Evolutionary conservation across 2,329 filamentous ascomycete species (phyloP).

Genomic region (Apiospora marii): DNA sequence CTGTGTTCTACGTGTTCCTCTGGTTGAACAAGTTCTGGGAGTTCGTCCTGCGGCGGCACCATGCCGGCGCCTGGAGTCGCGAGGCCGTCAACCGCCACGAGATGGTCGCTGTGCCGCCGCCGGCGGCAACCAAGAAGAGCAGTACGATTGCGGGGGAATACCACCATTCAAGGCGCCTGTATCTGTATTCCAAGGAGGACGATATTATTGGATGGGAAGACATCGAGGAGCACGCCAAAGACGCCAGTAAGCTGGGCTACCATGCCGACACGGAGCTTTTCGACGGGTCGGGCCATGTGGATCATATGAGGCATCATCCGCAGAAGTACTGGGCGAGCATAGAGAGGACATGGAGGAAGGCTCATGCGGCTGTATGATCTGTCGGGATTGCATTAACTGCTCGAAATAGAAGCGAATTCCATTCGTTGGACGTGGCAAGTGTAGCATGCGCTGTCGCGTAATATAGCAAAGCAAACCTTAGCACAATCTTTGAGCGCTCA

Average conservation of each 20-base stretch:
- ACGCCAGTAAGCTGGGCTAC: slow-evolving; percentile 58
- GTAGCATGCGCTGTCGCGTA: background rate
- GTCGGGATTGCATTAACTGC: background rate
- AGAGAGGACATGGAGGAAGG: background rate
- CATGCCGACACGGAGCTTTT: slow-evolving; percentile 58
- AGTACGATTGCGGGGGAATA: slow-evolving; percentile 34
- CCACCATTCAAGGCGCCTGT: slow-evolving; percentile 54
- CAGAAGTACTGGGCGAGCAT: slow-evolving; percentile 62
- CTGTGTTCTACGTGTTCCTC: slow-evolving; percentile 54
- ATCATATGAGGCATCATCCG: slow-evolving; percentile 64
- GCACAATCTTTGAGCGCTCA: background rate
- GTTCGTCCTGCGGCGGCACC: slow-evolving; percentile 48
- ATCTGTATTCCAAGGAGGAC: slow-evolving; percentile 66
- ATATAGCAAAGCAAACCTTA: background rate
- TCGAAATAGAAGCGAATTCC: background rate
- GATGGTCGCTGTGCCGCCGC: slow-evolving; percentile 25
- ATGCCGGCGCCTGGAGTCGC: slow-evolving; percentile 50
- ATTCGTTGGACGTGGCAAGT: background rate
- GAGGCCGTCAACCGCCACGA: slow-evolving; percentile 47
- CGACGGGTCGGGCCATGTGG: slow-evolving; percentile 66
- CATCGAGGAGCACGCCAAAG: slow-evolving; percentile 61
- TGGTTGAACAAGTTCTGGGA: slow-evolving; percentile 46
- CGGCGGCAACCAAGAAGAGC: background rate
- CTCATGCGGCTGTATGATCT: background rate
- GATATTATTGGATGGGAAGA: slow-evolving; percentile 63